These are phyloP conservation scores for Colletotrichum brevisporum DNA, from an alignment of 2,329 filamentous ascomycete genomes.

Conservation along the genomic window DNA sequence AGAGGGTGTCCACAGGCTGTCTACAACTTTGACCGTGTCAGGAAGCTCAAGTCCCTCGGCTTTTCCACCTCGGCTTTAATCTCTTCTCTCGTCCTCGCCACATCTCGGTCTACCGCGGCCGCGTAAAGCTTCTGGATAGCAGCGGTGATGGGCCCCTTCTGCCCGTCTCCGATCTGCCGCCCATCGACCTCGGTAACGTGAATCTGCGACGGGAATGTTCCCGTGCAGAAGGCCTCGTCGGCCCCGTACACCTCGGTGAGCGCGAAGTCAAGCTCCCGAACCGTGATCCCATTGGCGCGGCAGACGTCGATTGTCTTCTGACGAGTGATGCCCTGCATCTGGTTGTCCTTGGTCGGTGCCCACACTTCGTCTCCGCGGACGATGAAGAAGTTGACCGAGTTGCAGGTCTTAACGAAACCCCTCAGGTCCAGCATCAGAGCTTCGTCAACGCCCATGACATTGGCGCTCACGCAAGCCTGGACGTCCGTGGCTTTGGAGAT, in stretches of 20 bases:
- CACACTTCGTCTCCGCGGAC: conserved; percentile 49
- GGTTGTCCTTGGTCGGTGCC: conserved; percentile 49
- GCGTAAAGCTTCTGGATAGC: conserved; percentile 45
- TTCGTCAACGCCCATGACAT: conserved; percentile 49
- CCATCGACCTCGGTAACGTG: conserved; percentile 47
- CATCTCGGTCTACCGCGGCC: conserved; percentile 43
- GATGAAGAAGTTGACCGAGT: conserved; percentile 52
- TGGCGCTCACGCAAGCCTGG: conserved; percentile 48
- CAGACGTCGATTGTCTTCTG: conserved; percentile 50
- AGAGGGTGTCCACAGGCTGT: not conserved
- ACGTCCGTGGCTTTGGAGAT: conserved; percentile 50
- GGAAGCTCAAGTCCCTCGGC: conserved; percentile 44
- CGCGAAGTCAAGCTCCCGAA: conserved; percentile 48
- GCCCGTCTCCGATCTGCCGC: conserved; percentile 44
- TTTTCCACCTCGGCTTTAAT: conserved; percentile 45
- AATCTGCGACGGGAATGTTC: conserved; percentile 48
- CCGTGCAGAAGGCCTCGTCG: conserved; percentile 50
- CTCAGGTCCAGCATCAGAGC: conserved; percentile 48
- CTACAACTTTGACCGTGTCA: conserved; percentile 17
- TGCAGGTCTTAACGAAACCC: conserved; percentile 50
- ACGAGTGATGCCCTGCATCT: conserved; percentile 50
- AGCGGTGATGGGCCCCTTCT: conserved; percentile 44
- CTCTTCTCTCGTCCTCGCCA: conserved; percentile 42
- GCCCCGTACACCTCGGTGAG: conserved; percentile 49
- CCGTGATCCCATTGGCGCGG: conserved; percentile 44